Conservation (phyloP, 805 yeast species). For the Maudiozyma saulgeensis region DNA sequence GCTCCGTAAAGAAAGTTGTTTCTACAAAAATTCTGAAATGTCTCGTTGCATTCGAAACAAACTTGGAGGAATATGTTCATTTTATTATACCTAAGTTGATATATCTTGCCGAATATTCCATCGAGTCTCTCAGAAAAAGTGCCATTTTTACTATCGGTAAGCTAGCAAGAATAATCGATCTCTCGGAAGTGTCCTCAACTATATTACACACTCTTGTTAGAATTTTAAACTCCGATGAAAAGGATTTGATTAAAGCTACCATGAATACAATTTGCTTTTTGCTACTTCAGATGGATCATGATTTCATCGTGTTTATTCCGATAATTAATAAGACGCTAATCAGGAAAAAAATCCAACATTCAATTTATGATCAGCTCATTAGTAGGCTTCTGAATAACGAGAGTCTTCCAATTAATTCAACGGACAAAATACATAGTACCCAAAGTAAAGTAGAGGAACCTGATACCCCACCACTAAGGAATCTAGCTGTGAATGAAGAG, state of each 20-base stretch:
- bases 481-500: constrained; percentile 60
- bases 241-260: constrained; percentile 53
- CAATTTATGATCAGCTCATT: constrained; percentile 73
- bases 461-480: constrained; percentile 60
- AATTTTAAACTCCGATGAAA: constrained; percentile 42
- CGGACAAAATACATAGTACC: constrained; percentile 45
- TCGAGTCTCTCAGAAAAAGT: constrained; percentile 48
- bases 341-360: constrained; percentile 54
- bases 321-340: constrained; percentile 60
- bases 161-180: constrained; percentile 57
- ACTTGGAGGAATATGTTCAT: constrained; percentile 81
- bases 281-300: constrained; percentile 72
- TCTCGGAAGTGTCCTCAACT: constrained; percentile 83
- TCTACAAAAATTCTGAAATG: constrained; percentile 70
- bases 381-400: constrained; percentile 72
- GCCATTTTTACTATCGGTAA: constrained; percentile 81
- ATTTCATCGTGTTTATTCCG: constrained; percentile 79
- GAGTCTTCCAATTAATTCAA: constrained; percentile 68
- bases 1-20: constrained; percentile 48
- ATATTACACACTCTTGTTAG: constrained; percentile 80
- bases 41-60: constrained; percentile 77
- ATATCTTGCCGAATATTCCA: constrained; percentile 64
- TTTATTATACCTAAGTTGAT: constrained; percentile 81
- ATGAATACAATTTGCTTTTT: constrained; percentile 75
- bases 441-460: constrained; percentile 32